Evolutionary conservation across 352 stramenopile genomes (phyloP).

Genomic region (Globisporangium nunn): DNA sequence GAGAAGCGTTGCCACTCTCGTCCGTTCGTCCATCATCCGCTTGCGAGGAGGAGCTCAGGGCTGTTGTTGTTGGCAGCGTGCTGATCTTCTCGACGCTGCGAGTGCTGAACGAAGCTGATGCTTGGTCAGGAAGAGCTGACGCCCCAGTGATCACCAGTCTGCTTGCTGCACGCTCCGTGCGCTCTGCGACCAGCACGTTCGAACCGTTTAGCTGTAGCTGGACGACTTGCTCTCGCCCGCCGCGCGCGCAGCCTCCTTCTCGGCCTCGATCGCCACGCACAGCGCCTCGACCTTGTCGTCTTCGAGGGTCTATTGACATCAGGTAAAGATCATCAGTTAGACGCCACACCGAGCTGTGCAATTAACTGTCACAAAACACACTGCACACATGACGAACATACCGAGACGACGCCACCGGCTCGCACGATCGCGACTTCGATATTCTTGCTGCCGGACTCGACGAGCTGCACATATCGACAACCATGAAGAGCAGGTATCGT

Average conservation of each 20-base stretch:
- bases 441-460: slow-evolving; percentile 98
- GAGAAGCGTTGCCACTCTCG: neutral
- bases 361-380: neutral
- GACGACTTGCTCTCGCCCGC: slow-evolving; percentile 75
- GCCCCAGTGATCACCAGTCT: no score
- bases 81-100: neutral
- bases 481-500: no score
- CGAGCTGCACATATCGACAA: slow-evolving; percentile 34
- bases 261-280: slow-evolving; percentile 73
- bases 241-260: slow-evolving; percentile 76
- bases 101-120: neutral
- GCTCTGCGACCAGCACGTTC: no score
- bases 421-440: slow-evolving; percentile 97
- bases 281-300: slow-evolving; percentile 78
- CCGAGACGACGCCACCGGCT: slow-evolving; percentile 59
- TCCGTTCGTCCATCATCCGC: neutral
- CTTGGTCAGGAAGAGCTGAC: no score
- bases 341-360: no score
- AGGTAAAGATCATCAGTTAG: neutral
- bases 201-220: slow-evolving; percentile 1
- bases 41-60: neutral
- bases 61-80: neutral
- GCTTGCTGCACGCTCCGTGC: no score
- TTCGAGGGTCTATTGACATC: slow-evolving; percentile 34
- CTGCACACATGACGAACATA: slow-evolving; percentile 20